phyloP scores from a whole-genome alignment of 345 rosid species.

The Schrenkiella parvula region DNA sequence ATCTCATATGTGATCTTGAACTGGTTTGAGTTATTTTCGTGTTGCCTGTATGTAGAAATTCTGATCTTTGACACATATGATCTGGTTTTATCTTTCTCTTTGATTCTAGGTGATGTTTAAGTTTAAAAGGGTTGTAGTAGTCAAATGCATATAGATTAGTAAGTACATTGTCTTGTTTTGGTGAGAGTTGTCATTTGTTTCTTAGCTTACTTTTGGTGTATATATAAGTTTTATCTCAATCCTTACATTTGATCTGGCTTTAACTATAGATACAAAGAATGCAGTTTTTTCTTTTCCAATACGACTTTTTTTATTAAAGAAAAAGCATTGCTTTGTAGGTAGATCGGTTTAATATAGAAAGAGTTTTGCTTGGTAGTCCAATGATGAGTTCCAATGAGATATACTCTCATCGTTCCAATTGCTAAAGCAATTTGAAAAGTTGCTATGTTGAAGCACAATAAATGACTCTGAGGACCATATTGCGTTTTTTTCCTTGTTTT shows the following conservation, averaged over 20 bases:
- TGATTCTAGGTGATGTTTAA: neutral
- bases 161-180: neutral
- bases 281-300: neutral
- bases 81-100: neutral
- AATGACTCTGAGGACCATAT: conserved; percentile 30
- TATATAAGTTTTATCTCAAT: neutral
- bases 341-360: neutral
- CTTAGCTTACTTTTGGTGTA: neutral
- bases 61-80: neutral
- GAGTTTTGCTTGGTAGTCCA: neutral
- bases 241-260: neutral
- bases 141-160: neutral
- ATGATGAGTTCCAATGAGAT: conserved; percentile 31
- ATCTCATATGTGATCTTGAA: neutral
- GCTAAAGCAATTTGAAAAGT: conserved; percentile 20
- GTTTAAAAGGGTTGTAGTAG: neutral
- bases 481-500: neutral
- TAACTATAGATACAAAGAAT: neutral
- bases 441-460: conserved; percentile 28
- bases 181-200: neutral
- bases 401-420: conserved; percentile 35
- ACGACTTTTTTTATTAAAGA: neutral
- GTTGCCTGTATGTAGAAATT: neutral
- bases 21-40: neutral
- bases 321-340: neutral